Evolutionary conservation across 2,329 filamentous ascomycete species (phyloP).

Genomic region (Alternaria rosae): DNA sequence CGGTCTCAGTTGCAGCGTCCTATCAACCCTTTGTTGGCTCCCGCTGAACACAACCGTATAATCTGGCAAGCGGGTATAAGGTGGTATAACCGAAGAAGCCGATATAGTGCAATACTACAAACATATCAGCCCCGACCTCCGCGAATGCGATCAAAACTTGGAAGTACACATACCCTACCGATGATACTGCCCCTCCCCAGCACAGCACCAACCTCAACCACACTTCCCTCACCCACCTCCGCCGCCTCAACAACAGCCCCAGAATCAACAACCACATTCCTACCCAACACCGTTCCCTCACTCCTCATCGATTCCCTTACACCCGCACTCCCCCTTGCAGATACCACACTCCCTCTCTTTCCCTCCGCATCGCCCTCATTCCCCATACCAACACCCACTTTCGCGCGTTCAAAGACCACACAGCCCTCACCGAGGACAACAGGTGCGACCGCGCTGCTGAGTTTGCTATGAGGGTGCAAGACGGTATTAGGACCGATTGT

Average conservation of each 20-base stretch:
- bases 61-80: slow-evolving; percentile 52
- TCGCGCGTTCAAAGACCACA: slow-evolving; percentile 75
- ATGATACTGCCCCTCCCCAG: slow-evolving; percentile 46
- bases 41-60: slow-evolving; percentile 56
- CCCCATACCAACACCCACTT: slow-evolving; percentile 48
- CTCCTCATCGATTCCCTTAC: slow-evolving; percentile 26
- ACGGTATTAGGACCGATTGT: slow-evolving; percentile 79
- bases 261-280: slow-evolving; percentile 55
- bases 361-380: slow-evolving; percentile 25
- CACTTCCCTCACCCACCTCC: slow-evolving; percentile 48
- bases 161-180: slow-evolving; percentile 49
- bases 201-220: slow-evolving; percentile 44
- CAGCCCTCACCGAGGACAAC: slow-evolving; percentile 62
- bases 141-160: background rate
- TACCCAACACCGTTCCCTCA: slow-evolving; percentile 49
- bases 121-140: background rate
- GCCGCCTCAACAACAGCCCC: slow-evolving; percentile 51
- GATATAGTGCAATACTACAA: slow-evolving; percentile 55
- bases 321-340: slow-evolving; percentile 15
- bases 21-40: slow-evolving; percentile 49
- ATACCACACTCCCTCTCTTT: slow-evolving; percentile 21
- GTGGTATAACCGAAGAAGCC: slow-evolving; percentile 45
- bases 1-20: slow-evolving; percentile 44
- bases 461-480: slow-evolving; percentile 80
- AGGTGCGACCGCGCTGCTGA: slow-evolving; percentile 52